A percentile compares a stretch with the other conserved stretches of the same genome.
Evolutionary conservation across 805 yeast species (phyloP).

Genomic region (Pichia rugopelliculosa): DNA sequence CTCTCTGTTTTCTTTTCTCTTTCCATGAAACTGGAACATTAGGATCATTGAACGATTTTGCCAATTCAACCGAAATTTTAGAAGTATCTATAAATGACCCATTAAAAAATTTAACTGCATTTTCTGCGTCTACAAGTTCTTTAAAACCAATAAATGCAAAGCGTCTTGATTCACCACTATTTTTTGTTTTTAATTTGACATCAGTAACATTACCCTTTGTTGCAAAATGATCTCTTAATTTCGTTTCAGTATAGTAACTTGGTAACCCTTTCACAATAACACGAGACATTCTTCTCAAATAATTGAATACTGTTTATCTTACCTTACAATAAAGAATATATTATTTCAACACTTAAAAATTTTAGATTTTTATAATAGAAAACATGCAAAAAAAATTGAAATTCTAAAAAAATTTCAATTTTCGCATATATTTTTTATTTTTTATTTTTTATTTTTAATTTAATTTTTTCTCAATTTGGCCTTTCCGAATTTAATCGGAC

Average conservation of each 20-base stretch:
- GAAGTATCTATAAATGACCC: conserved; percentile 78
- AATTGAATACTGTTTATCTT: background rate
- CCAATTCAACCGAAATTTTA: conserved; percentile 67
- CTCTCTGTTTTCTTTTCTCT: conserved; percentile 42
- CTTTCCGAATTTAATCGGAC: too few relatives aligned
- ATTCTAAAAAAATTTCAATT: too few relatives aligned
- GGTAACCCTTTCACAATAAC: conserved; percentile 90
- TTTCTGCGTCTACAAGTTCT: conserved; percentile 63
- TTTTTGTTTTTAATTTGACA: conserved; percentile 73
- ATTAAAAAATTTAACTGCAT: conserved; percentile 70
- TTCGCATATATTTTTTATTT: too few relatives aligned
- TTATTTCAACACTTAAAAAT: too few relatives aligned
- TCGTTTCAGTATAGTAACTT: conserved; percentile 63
- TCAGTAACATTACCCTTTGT: conserved; percentile 48
- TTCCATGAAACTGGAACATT: conserved; percentile 62
- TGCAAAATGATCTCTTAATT: conserved; percentile 58
- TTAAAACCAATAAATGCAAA: conserved; percentile 91
- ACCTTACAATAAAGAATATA: background rate
- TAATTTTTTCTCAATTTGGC: too few relatives aligned
- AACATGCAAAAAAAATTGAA: too few relatives aligned
- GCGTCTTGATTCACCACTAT: conserved; percentile 80
- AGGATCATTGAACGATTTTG: conserved; percentile 83
- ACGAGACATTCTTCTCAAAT: conserved; percentile 66
- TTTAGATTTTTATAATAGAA: too few relatives aligned
- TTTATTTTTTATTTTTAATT: too few relatives aligned